Evolutionary conservation across 345 rosid species (phyloP).

Genomic region (Ceriops decandra): DNA sequence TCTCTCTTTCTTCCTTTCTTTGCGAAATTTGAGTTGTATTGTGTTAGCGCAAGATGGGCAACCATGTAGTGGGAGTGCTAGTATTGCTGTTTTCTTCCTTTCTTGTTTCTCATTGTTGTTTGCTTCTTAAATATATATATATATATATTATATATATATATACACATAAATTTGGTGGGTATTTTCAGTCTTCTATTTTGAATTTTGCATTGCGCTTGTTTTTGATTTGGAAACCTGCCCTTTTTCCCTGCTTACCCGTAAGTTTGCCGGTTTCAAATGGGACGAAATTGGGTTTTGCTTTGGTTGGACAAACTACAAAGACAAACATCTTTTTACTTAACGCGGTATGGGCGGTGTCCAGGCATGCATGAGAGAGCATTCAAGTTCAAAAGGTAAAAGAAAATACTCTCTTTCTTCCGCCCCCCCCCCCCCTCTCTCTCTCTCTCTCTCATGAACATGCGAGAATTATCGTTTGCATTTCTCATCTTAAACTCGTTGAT

Average conservation of each 20-base stretch:
- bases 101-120: neutral
- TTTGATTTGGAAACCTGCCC: constrained; percentile 18
- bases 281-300: constrained; percentile 21
- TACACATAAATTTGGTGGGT: no score
- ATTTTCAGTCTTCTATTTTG: constrained; percentile 11
- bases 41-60: constrained; percentile 1
- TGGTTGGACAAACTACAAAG: constrained; percentile 21
- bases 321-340: neutral
- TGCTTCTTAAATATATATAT: neutral
- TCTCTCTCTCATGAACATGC: constrained; percentile 5
- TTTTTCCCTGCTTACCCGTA: constrained; percentile 35
- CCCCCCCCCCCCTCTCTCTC: neutral
- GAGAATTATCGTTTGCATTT: neutral
- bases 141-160: no score
- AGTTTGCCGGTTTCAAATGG: constrained; percentile 34
- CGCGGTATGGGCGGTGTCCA: constrained; percentile 27
- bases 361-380: constrained; percentile 24
- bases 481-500: neutral
- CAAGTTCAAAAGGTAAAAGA: constrained; percentile 17
- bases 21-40: constrained; percentile 12
- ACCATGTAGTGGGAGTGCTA: constrained; percentile 3
- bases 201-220: constrained; percentile 16
- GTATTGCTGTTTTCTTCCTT: neutral
- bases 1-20: neutral
- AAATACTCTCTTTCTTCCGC: neutral